phyloP scores from a whole-genome alignment of 2,329 filamentous ascomycete species.

The Apiospora koreana region DNA sequence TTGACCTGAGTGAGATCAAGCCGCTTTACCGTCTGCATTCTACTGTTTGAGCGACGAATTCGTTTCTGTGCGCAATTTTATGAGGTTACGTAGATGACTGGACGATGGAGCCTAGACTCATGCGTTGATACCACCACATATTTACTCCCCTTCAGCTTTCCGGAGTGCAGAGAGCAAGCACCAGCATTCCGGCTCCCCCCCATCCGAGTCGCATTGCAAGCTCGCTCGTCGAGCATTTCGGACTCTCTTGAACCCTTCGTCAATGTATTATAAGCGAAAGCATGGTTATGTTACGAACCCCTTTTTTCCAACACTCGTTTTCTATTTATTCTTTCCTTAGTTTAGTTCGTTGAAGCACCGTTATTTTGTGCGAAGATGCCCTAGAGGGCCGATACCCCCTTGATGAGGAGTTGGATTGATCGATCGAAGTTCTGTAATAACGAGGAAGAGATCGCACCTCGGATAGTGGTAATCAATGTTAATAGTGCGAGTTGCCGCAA shows the following conservation, averaged over 20 bases:
- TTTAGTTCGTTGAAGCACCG: neutral
- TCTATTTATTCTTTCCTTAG: slow-evolving; percentile 2
- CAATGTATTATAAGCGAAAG: neutral
- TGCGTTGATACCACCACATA: neutral
- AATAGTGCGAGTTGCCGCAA: slow-evolving; percentile 8
- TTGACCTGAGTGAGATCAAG: neutral
- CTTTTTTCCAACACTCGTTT: slow-evolving; percentile 3
- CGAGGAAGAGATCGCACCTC: neutral
- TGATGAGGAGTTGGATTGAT: neutral
- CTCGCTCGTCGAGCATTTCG: neutral
- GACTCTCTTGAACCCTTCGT: neutral
- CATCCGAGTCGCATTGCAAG: neutral
- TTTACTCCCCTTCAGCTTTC: neutral
- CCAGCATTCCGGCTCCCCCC: neutral
- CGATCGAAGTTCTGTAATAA: neutral
- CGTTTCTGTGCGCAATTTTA: neutral
- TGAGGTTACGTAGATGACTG: neutral
- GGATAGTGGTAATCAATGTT: neutral
- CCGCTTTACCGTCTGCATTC: neutral
- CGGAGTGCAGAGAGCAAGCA: neutral
- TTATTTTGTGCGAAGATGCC: neutral
- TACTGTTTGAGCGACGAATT: neutral
- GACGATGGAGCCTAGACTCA: neutral
- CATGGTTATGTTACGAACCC: neutral
- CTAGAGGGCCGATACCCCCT: slow-evolving; percentile 11